A percentile compares a stretch with the other conserved stretches of the same genome.
These are phyloP conservation scores for Tarenaya hassleriana DNA, from an alignment of 345 rosid species.

Conservation along the genomic window DNA sequence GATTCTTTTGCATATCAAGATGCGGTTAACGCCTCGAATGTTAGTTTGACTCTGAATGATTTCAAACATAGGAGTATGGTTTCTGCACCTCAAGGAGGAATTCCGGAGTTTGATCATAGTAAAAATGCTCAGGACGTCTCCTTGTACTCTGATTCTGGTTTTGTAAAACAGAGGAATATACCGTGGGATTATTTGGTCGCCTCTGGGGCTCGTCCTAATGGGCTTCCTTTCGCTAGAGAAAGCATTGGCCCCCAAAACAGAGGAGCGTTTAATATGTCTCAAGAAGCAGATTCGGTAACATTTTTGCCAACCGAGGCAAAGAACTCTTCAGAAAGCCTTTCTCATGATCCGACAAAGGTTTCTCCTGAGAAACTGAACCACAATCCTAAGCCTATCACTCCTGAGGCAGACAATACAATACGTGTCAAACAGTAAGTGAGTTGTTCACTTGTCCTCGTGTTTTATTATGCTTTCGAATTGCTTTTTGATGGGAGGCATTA, in stretches of 20 bases:
- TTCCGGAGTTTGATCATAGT: conserved; percentile 57
- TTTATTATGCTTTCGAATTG: not conserved
- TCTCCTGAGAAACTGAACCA: conserved; percentile 46
- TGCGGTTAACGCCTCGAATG: conserved; percentile 47
- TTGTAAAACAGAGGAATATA: conserved; percentile 44
- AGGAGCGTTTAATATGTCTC: conserved; percentile 41
- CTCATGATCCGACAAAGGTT: conserved; percentile 48
- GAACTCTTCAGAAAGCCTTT: conserved; percentile 45
- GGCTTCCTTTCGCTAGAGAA: conserved; percentile 48
- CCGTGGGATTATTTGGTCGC: conserved; percentile 47
- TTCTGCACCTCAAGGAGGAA: conserved; percentile 49
- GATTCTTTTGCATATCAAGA: conserved; percentile 90
- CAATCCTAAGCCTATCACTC: conserved; percentile 37
- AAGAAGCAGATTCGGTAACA: conserved; percentile 43
- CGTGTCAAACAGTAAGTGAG: conserved; percentile 87
- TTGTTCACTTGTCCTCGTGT: conserved; percentile 11
- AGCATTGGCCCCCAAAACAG: conserved; percentile 39
- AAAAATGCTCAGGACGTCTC: conserved; percentile 45
- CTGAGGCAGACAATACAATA: conserved; percentile 58
- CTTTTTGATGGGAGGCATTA: not conserved
- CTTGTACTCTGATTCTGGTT: conserved; percentile 41
- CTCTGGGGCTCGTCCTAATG: conserved; percentile 34
- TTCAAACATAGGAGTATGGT: conserved; percentile 37
- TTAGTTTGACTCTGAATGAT: conserved; percentile 57
- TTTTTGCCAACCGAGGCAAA: conserved; percentile 47